phyloP scores from a whole-genome alignment of 495 filamentous ascomycete species.

The Daldinia decipiens region DNA sequence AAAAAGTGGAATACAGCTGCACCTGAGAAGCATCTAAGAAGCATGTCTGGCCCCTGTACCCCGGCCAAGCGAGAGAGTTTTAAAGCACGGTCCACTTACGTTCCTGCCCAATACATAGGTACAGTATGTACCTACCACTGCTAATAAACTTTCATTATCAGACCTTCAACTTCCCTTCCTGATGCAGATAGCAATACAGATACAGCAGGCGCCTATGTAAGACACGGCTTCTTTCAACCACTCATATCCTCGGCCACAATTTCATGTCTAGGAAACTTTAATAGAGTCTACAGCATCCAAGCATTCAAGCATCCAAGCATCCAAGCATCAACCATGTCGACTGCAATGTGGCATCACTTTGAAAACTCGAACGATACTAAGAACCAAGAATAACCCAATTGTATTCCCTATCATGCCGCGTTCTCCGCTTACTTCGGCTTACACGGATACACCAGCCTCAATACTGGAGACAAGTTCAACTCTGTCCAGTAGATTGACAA shows the following conservation, averaged over 20 bases:
- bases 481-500: conserved; percentile 8
- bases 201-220: not conserved
- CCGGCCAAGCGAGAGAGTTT: conserved; percentile 6
- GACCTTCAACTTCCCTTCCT: not conserved
- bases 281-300: not conserved
- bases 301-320: not conserved
- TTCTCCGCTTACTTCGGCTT: conserved; percentile 21
- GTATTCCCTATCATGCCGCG: conserved; percentile 22
- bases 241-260: not conserved
- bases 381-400: conserved; percentile 12
- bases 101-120: conserved; percentile 3
- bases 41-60: not conserved
- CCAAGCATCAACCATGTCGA: not conserved
- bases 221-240: conserved; percentile 1
- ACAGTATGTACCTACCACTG: too few species aligned
- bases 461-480: conserved; percentile 8
- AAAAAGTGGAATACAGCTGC: conserved; percentile 30
- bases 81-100: conserved; percentile 1
- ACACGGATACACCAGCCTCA: conserved; percentile 21
- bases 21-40: not conserved
- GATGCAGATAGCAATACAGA: conserved; percentile 6
- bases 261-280: not conserved
- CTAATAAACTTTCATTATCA: too few species aligned
- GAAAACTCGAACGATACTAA: conserved; percentile 6
- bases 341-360: conserved; percentile 9